These are phyloP conservation scores for Solanum aculeatissimum DNA, from an alignment of 305 asterid genomes.

Conservation along the genomic window DNA sequence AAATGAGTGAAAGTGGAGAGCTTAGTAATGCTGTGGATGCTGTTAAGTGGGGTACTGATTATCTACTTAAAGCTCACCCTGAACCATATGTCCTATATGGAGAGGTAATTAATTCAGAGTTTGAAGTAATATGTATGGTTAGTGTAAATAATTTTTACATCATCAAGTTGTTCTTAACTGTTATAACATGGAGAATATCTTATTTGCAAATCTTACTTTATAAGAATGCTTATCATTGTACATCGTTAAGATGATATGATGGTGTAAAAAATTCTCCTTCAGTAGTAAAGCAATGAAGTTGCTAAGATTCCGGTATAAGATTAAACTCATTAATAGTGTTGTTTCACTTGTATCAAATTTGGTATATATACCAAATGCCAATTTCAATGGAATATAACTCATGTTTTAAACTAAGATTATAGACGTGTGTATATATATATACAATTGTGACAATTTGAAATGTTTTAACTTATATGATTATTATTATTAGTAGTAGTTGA, in stretches of 20 bases:
- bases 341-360: neutral
- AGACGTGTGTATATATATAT: neutral
- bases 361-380: neutral
- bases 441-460: neutral
- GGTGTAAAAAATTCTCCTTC: too few relatives aligned
- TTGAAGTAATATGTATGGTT: neutral
- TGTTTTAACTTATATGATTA: neutral
- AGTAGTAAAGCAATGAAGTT: too few relatives aligned
- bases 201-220: too few relatives aligned
- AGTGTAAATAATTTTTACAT: neutral
- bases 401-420: neutral
- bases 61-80: slow-evolving; percentile 43
- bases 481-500: neutral
- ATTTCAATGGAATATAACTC: neutral
- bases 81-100: slow-evolving; percentile 19
- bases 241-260: too few relatives aligned
- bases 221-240: too few relatives aligned
- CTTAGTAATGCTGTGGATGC: slow-evolving; percentile 33
- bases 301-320: too few relatives aligned
- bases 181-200: too few relatives aligned
- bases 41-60: slow-evolving; percentile 59
- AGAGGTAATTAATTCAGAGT: neutral
- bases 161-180: neutral
- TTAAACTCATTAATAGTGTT: neutral
- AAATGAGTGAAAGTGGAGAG: slow-evolving; percentile 28